Evolutionary conservation across 352 stramenopile genomes (phyloP).

Genomic region (Globisporangium canariense): DNA sequence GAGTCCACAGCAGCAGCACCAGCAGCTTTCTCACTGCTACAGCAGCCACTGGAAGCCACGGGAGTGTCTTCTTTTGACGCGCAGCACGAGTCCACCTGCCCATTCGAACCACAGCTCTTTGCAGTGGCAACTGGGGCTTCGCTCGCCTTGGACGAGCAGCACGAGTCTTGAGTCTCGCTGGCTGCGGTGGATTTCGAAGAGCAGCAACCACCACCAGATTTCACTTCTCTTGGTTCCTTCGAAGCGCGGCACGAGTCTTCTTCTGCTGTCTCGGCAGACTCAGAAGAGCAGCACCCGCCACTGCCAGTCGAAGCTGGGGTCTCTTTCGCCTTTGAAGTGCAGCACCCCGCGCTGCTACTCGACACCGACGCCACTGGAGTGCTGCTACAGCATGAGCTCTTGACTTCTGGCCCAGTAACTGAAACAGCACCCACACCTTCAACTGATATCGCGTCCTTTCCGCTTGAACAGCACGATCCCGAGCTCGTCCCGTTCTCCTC

Average conservation of each 20-base stretch:
- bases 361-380: neutral
- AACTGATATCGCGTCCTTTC: neutral
- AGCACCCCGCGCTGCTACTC: conserved; percentile 1
- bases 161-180: neutral
- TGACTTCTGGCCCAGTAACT: neutral
- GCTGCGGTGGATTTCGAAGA: neutral
- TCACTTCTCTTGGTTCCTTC: neutral
- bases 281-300: neutral
- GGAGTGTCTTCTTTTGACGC: neutral
- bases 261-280: neutral
- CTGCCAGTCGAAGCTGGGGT: neutral
- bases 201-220: neutral
- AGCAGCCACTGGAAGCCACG: conserved; percentile 1
- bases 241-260: conserved; percentile 7
- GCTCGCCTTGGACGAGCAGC: neutral
- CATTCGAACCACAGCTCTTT: neutral
- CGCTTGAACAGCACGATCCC: conserved; percentile 2
- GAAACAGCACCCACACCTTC: neutral
- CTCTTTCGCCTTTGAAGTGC: conserved; percentile 18
- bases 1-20: neutral
- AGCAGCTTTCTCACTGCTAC: neutral
- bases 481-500: neutral
- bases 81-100: conserved; percentile 11
- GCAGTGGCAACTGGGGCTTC: neutral
- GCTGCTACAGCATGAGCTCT: conserved; percentile 9